Percentiles rank a stretch among this genome's conserved stretches.
These are phyloP conservation scores for Fusarium humuli DNA, from an alignment of 2,329 filamentous ascomycete species.

Conservation along the genomic window DNA sequence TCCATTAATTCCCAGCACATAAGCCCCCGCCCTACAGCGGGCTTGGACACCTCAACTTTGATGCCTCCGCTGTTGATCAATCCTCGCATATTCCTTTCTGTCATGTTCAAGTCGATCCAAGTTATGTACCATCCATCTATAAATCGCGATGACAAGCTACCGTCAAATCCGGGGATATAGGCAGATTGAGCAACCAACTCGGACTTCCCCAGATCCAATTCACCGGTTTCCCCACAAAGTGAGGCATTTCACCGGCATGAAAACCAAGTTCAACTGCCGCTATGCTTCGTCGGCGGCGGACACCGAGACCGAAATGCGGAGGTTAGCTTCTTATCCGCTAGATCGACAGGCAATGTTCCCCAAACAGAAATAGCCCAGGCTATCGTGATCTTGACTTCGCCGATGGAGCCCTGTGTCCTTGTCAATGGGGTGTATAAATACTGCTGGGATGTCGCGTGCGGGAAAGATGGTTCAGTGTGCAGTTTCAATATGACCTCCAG, in stretches of 20 bases:
- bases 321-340: neutral
- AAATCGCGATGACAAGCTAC: neutral
- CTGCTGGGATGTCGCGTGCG: no score
- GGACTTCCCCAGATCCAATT: neutral
- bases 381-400: neutral
- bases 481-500: neutral
- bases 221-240: neutral
- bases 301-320: slow-evolving; percentile 17
- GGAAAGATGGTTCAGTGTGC: no score
- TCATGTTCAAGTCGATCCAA: neutral
- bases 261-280: neutral
- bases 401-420: slow-evolving; percentile 5
- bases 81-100: neutral
- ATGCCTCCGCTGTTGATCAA: no score
- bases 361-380: neutral
- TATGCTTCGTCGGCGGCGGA: neutral
- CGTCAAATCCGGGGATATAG: neutral
- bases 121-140: neutral
- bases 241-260: neutral
- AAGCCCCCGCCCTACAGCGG: no score
- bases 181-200: neutral
- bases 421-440: neutral
- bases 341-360: neutral
- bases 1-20: neutral
- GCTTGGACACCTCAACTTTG: no score